These are phyloP conservation scores for Somion occarium DNA, from an alignment of 1,284 basidiomycete genomes.

Conservation along the genomic window DNA sequence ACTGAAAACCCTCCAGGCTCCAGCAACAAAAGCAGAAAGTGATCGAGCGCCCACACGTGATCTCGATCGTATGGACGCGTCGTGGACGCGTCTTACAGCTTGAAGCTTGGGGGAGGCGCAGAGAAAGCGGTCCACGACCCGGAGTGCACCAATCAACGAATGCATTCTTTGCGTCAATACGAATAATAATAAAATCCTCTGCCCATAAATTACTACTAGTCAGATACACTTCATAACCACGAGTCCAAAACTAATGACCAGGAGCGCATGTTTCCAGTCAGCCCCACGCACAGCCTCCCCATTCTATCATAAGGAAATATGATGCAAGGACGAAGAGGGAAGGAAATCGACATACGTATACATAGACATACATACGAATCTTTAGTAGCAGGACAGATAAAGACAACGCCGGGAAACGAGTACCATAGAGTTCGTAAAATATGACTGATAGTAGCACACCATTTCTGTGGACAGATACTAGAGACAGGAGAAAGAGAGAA, in stretches of 20 bases:
- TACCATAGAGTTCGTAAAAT: constrained; percentile 1
- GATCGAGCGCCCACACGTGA: background rate
- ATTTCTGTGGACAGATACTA: background rate
- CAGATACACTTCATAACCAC: background rate
- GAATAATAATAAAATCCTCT: background rate
- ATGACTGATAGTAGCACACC: constrained; percentile 6
- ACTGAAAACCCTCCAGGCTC: background rate
- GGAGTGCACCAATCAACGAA: too few species aligned
- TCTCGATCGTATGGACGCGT: background rate
- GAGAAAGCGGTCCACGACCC: too few species aligned
- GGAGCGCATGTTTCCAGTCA: too few species aligned
- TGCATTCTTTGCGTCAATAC: too few species aligned
- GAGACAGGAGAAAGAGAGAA: constrained; percentile 3
- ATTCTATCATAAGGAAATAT: too few species aligned
- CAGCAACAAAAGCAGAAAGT: background rate
- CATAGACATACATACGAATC: constrained; percentile 3
- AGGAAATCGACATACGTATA: constrained; percentile 5
- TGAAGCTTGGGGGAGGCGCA: too few species aligned
- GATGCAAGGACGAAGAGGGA: too few species aligned
- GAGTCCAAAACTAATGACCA: too few species aligned
- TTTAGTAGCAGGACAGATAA: background rate
- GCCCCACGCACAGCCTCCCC: too few species aligned
- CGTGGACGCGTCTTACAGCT: background rate
- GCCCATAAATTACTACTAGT: background rate
- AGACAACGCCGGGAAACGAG: background rate